Evolutionary conservation across 2,329 filamentous ascomycete species (phyloP), one percentile per base, ranked within the genome.

Genomic region (Ophiostoma sp.): DNA sequence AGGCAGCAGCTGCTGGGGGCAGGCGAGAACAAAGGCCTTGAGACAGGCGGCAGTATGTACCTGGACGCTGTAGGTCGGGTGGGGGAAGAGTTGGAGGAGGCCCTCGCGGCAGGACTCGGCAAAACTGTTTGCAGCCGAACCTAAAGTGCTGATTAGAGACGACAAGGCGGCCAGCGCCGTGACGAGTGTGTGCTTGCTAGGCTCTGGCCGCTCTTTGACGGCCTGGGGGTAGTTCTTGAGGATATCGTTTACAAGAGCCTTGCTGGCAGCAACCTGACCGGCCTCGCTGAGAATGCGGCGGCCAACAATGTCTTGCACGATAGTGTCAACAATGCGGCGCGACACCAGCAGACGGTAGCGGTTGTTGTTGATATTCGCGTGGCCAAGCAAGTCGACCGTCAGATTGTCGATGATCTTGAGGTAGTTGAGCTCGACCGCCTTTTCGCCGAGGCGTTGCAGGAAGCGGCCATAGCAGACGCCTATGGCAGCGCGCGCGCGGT

Each of bases 31-130:
- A 75, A 98, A 95, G 0, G 85, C 87, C 73, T 94, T 92, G 73
- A 98, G 82, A 75, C 93, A 97, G 70, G 91, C 86, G 4, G 95
- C 92, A 1, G 92, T 89, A 74, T 95, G 90, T 3, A 98, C 88
- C 75, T 99, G 95, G 2, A 99, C 95, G 4, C 93, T 95, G 77
- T 98, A 98, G 78, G 92, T 97, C 0, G 93, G 92, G 77, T 99
- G 95, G 74, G 96, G 92, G 40, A 98, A 81, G 5, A 97, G 91
- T 76, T 97, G 93, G 52, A 98, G 81, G 44, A 99, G 81, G 4
- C 90, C 90, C 76, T 99, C 95, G 65, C 94, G 87, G 76, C 92
- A 96, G 14, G 84, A 77, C 72, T 99, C 96, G 7, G 92, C 90
- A 73, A 97, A 87, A 67, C 82, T 82, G 71, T 88, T 91, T 45